These are phyloP conservation scores for Xylaria cubensis DNA, from an alignment of 495 filamentous ascomycete genomes.

Conservation along the genomic window DNA sequence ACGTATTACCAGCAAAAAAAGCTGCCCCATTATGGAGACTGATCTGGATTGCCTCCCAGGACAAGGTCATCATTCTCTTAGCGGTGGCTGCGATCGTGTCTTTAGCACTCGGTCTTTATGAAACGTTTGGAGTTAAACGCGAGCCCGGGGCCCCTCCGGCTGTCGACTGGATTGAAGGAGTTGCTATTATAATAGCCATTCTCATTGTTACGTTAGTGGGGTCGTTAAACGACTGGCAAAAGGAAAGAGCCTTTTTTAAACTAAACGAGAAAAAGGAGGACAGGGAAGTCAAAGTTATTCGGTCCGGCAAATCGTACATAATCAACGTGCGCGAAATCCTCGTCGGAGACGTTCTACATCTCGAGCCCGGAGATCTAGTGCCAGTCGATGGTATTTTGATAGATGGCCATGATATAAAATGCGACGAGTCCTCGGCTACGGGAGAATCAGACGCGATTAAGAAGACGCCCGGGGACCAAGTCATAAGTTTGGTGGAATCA, in stretches of 20 bases:
- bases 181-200: constrained; percentile 75
- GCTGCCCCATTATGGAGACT: constrained; percentile 72
- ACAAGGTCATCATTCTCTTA: constrained; percentile 82
- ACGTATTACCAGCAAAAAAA: constrained; percentile 74
- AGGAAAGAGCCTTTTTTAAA: constrained; percentile 73
- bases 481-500: constrained; percentile 66
- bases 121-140: constrained; percentile 55
- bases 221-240: constrained; percentile 75
- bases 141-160: constrained; percentile 54
- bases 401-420: constrained; percentile 73
- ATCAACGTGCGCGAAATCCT: constrained; percentile 82
- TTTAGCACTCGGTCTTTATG: constrained; percentile 76
- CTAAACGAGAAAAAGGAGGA: constrained; percentile 77
- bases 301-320: constrained; percentile 76
- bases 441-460: constrained; percentile 73
- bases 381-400: constrained; percentile 83
- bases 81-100: constrained; percentile 82
- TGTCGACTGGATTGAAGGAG: constrained; percentile 80
- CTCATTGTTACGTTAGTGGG: constrained; percentile 71
- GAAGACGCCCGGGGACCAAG: constrained; percentile 67
- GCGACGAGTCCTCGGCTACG: constrained; percentile 81
- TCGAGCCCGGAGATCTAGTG: constrained; percentile 89
- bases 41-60: constrained; percentile 84
- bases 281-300: constrained; percentile 73
- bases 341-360: constrained; percentile 81